These are phyloP conservation scores for Phytophthora vignae DNA, from an alignment of 352 stramenopile species.

Conservation along the genomic window DNA sequence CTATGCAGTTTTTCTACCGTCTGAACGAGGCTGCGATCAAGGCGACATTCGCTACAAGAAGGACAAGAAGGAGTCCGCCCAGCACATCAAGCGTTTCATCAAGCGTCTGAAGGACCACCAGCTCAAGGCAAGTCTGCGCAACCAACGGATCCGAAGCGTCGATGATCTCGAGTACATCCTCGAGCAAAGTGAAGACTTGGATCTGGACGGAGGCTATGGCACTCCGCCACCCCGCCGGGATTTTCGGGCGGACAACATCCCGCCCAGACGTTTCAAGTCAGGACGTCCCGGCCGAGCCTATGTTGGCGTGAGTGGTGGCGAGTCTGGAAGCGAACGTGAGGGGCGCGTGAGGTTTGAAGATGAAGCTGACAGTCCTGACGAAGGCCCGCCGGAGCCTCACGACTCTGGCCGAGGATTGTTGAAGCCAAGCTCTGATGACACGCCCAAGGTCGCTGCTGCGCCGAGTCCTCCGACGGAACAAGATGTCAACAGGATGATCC, in stretches of 20 bases:
- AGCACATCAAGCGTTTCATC: slow-evolving; percentile 10
- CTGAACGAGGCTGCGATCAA: slow-evolving; percentile 9
- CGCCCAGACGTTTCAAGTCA: not conserved
- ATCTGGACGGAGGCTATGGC: not conserved
- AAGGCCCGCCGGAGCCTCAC: not conserved
- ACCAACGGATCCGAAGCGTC: not conserved
- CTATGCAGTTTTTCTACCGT: slow-evolving; percentile 5
- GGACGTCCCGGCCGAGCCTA: not conserved
- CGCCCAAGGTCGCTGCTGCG: not conserved
- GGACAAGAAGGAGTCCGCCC: not conserved
- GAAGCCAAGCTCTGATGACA: not conserved
- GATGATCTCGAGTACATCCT: slow-evolving; percentile 1
- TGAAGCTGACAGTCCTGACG: not conserved
- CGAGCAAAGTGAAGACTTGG: not conserved
- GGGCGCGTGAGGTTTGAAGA: not conserved
- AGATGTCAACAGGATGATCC: not conserved
- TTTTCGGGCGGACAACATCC: not conserved
- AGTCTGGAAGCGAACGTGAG: not conserved
- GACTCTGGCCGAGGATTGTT: not conserved
- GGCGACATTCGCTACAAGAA: not conserved
- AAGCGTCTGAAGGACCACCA: not conserved
- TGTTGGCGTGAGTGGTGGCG: not conserved
- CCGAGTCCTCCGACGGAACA: not conserved
- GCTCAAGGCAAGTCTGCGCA: not conserved
- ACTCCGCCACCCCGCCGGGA: not conserved